A percentile compares a stretch with the other conserved stretches of the same genome.
These are phyloP conservation scores for Phytophthora quininea DNA, from an alignment of 352 stramenopile species.

Conservation along the genomic window DNA sequence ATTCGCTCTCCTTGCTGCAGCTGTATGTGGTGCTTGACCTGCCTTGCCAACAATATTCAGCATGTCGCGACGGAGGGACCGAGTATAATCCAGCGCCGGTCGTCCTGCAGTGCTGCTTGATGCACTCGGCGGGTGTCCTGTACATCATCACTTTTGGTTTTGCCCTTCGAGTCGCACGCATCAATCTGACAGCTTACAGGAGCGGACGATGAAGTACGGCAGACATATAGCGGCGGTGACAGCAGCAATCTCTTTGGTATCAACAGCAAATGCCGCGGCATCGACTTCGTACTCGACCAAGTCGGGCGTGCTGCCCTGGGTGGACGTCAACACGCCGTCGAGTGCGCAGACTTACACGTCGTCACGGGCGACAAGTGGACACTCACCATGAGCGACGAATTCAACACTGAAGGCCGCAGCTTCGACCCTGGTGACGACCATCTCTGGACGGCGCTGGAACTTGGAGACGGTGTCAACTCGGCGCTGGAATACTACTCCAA, in stretches of 20 bases:
- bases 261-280: neutral
- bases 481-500: slow-evolving; percentile 62
- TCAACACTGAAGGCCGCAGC: slow-evolving; percentile 49
- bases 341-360: slow-evolving; percentile 41
- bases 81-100: neutral
- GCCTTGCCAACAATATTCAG: neutral
- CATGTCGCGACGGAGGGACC: neutral
- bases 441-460: slow-evolving; percentile 89
- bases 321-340: slow-evolving; percentile 60
- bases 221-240: neutral
- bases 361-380: slow-evolving; percentile 62
- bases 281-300: slow-evolving; percentile 21
- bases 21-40: neutral
- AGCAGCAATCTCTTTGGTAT: neutral
- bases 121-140: neutral
- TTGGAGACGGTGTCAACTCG: slow-evolving; percentile 68
- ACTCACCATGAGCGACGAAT: slow-evolving; percentile 65
- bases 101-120: too few species aligned
- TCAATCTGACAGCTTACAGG: neutral
- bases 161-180: neutral
- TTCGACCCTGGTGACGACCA: slow-evolving; percentile 93
- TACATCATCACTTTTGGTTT: neutral
- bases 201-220: neutral
- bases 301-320: slow-evolving; percentile 56
- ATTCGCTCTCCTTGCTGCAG: neutral